A percentile compares a stretch with the other conserved stretches of the same genome.
Evolutionary conservation across 2,329 filamentous ascomycete genomes (phyloP).

Genomic region (Aspergillus persii): DNA sequence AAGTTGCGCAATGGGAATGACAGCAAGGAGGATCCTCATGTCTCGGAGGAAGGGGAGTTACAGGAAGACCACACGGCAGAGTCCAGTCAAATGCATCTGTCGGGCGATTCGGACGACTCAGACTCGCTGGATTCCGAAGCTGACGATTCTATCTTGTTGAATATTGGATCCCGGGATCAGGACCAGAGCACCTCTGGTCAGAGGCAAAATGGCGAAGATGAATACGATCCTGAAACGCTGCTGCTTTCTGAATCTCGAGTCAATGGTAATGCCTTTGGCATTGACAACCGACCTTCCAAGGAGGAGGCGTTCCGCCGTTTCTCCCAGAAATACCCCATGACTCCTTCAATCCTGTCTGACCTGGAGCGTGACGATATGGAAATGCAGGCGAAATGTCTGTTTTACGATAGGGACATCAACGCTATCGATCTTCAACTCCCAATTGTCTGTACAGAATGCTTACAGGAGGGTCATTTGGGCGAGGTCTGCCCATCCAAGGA

Average conservation of each 20-base stretch:
- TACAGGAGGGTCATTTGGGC: conserved; percentile 42
- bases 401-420: conserved; percentile 38
- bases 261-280: conserved; percentile 10
- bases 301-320: conserved; percentile 35
- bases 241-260: conserved; percentile 6
- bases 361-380: conserved; percentile 40
- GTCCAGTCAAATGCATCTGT: conserved; percentile 15
- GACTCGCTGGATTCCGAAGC: conserved; percentile 35
- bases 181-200: conserved; percentile 4
- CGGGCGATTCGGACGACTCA: conserved; percentile 32
- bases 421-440: conserved; percentile 42
- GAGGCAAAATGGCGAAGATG: conserved; percentile 13
- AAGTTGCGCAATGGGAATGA: conserved; percentile 10
- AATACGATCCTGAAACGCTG: conserved; percentile 24
- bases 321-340: conserved; percentile 32
- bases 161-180: conserved; percentile 30
- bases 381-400: conserved; percentile 38
- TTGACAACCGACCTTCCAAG: conserved; percentile 24
- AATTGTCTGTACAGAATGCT: conserved; percentile 43
- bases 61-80: conserved; percentile 19
- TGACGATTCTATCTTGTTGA: conserved; percentile 44
- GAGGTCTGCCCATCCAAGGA: conserved; percentile 44
- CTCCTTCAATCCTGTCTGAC: conserved; percentile 37
- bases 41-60: conserved; percentile 29
- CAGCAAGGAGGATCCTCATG: conserved; percentile 8